These are phyloP conservation scores for Hyphodiscus hymeniophilus DNA, from an alignment of 495 filamentous ascomycete species.

Conservation along the genomic window DNA sequence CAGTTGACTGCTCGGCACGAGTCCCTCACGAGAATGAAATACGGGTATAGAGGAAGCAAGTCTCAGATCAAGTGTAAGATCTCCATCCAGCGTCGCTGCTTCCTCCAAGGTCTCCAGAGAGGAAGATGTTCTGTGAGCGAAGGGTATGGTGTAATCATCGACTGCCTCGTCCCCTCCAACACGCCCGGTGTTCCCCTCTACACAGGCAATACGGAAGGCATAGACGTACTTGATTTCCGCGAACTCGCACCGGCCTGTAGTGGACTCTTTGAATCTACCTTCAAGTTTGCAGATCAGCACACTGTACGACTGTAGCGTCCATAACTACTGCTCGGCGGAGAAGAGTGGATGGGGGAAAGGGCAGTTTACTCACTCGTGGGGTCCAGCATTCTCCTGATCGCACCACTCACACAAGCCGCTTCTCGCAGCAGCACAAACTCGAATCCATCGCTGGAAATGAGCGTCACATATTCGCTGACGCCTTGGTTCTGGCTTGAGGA, in stretches of 20 bases:
- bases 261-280: conserved; percentile 67
- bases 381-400: conserved; percentile 80
- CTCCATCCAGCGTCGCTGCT: conserved; percentile 33
- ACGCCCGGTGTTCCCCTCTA: too few relatives aligned
- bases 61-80: conserved; percentile 55
- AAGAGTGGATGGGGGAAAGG: too few relatives aligned
- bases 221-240: conserved; percentile 62
- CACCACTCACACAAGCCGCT: conserved; percentile 63
- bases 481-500: conserved; percentile 7
- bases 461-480: conserved; percentile 64
- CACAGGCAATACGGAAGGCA: too few relatives aligned
- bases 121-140: conserved; percentile 21
- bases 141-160: conserved; percentile 23
- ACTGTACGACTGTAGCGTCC: too few relatives aligned
- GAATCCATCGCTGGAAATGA: conserved; percentile 80
- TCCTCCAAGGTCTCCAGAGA: conserved; percentile 21
- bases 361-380: conserved; percentile 63
- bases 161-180: conserved; percentile 2
- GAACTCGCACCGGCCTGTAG: conserved; percentile 55
- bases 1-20: background rate
- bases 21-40: too few relatives aligned
- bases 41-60: conserved; percentile 8
- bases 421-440: conserved; percentile 81
- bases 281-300: conserved; percentile 1
- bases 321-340: too few relatives aligned